These are phyloP conservation scores for Didymella lethalis DNA, from an alignment of 2,329 filamentous ascomycete genomes.

Conservation along the genomic window DNA sequence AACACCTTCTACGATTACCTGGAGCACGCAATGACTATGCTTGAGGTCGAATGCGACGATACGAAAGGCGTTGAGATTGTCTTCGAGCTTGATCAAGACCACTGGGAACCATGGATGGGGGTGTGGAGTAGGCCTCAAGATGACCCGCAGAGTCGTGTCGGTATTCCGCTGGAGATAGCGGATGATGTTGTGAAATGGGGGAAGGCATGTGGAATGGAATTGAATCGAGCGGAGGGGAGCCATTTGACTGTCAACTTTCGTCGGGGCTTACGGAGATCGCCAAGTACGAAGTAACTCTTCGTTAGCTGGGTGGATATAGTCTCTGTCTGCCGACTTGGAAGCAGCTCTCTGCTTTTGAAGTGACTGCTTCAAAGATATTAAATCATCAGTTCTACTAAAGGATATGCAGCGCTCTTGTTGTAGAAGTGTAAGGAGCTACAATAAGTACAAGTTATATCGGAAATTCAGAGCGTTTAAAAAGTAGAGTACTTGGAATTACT, in stretches of 20 bases:
- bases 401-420: too few relatives aligned
- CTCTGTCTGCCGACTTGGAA: not conserved
- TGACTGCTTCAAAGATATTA: too few relatives aligned
- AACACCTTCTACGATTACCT: conserved; percentile 3
- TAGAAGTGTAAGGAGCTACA: too few relatives aligned
- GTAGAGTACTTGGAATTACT: too few relatives aligned
- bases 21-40: not conserved
- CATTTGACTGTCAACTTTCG: conserved; percentile 17
- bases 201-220: conserved; percentile 8
- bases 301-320: not conserved
- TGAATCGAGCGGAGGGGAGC: conserved; percentile 7
- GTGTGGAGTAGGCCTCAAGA: conserved; percentile 12
- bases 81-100: not conserved
- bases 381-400: too few relatives aligned
- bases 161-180: conserved; percentile 11
- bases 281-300: not conserved
- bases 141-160: not conserved
- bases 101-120: conserved; percentile 16
- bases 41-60: conserved; percentile 3
- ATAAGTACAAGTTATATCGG: too few relatives aligned
- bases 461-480: too few relatives aligned
- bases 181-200: conserved; percentile 13
- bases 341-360: too few relatives aligned
- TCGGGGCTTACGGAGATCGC: not conserved
- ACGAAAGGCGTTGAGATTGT: conserved; percentile 5